Evolutionary conservation across 129 eudicot genomes (phyloP).

Genomic region (Tanacetum coccineum): DNA sequence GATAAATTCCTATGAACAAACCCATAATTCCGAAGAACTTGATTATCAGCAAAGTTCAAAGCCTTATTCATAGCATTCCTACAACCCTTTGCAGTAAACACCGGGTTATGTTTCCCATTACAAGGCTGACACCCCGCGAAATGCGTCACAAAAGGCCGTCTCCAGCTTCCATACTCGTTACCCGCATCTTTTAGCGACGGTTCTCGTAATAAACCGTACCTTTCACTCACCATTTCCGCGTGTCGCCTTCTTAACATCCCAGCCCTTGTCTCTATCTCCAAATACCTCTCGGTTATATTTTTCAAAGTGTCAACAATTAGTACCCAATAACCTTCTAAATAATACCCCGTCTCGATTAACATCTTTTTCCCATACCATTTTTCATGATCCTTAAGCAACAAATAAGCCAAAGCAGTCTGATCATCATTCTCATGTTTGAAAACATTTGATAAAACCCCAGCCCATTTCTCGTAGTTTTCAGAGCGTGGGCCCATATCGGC

Average conservation of each 20-base stretch:
- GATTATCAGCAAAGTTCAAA: slow-evolving; percentile 57
- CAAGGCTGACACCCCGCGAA: slow-evolving; percentile 70
- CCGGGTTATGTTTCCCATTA: slow-evolving; percentile 40
- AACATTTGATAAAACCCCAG: slow-evolving; percentile 14
- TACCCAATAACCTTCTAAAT: slow-evolving; percentile 74
- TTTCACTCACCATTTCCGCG: slow-evolving; percentile 46
- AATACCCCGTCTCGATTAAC: slow-evolving; percentile 49
- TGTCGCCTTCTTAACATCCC: slow-evolving; percentile 38
- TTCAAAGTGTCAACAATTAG: slow-evolving; percentile 41
- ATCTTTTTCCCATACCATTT: slow-evolving; percentile 46
- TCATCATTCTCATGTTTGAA: slow-evolving; percentile 39
- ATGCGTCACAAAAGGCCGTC: slow-evolving; percentile 59
- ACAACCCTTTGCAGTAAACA: slow-evolving; percentile 34
- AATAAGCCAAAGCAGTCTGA: slow-evolving; percentile 58
- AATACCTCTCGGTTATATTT: slow-evolving; percentile 29
- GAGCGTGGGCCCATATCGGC: slow-evolving; percentile 60
- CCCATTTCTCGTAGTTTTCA: slow-evolving; percentile 49
- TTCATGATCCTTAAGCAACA: slow-evolving; percentile 45
- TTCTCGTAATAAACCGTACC: slow-evolving; percentile 37
- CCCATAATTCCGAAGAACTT: slow-evolving; percentile 51
- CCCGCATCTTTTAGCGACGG: slow-evolving; percentile 35
- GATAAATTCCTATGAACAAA: slow-evolving; percentile 41
- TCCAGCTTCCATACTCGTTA: slow-evolving; percentile 40
- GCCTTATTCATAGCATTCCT: slow-evolving; percentile 46
- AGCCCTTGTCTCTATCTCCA: slow-evolving; percentile 31